These are phyloP conservation scores for Cladosporium austrohemisphaericum DNA, from an alignment of 2,329 filamentous ascomycete genomes.

Conservation along the genomic window DNA sequence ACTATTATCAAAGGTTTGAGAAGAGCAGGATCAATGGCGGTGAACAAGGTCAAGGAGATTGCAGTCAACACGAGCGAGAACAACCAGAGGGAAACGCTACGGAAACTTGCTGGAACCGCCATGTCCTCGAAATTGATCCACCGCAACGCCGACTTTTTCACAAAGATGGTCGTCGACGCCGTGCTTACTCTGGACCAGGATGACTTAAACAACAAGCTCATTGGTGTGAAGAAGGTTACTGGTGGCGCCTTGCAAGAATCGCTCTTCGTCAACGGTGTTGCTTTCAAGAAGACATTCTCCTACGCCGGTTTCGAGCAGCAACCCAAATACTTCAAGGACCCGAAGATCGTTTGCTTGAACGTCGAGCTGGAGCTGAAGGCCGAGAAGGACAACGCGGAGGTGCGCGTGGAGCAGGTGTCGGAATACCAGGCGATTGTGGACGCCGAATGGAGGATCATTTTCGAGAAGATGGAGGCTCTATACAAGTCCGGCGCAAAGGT, in stretches of 20 bases:
- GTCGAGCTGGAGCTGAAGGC: conserved; percentile 98
- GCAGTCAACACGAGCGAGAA: conserved; percentile 78
- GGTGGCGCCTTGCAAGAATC: conserved; percentile 95
- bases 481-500: conserved; percentile 95
- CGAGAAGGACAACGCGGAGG: conserved; percentile 98
- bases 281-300: conserved; percentile 99
- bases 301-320: conserved; percentile 99
- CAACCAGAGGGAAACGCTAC: conserved; percentile 80
- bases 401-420: conserved; percentile 94
- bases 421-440: conserved; percentile 99
- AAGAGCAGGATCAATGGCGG: conserved; percentile 81
- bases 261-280: conserved; percentile 93
- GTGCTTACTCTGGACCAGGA: conserved; percentile 94
- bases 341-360: conserved; percentile 95
- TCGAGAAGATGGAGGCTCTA: conserved; percentile 95
- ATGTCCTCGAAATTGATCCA: conserved; percentile 99
- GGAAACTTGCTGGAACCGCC: conserved; percentile 86
- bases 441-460: conserved; percentile 99
- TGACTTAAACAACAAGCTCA: conserved; percentile 95
- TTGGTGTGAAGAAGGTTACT: conserved; percentile 96
- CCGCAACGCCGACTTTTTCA: conserved; percentile 94
- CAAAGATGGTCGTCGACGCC: conserved; percentile 98
- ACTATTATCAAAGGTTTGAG: conserved; percentile 95
- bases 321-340: conserved; percentile 89
- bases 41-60: conserved; percentile 99